Conservation (phyloP, 1,139 yeast genomes). For the Sugiyamaella paludigena region DNA sequence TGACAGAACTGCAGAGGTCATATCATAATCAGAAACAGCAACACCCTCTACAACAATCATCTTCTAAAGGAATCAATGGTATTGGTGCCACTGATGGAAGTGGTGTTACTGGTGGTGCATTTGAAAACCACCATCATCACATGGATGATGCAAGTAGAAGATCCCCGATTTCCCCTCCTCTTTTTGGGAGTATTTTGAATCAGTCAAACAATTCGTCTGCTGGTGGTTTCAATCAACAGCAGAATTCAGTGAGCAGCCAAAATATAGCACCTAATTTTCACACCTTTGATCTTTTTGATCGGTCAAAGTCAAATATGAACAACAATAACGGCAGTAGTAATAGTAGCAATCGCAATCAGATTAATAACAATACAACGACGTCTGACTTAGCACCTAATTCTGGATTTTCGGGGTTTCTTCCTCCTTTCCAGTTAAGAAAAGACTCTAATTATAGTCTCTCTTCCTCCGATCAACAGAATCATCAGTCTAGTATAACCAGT, state of each 20-base stretch:
- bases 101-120: neutral
- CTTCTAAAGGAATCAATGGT: neutral
- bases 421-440: constrained; percentile 13
- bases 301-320: neutral
- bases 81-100: neutral
- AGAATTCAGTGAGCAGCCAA: neutral
- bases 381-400: neutral
- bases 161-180: constrained; percentile 10
- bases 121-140: neutral
- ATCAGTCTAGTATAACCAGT: constrained; percentile 8
- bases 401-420: constrained; percentile 4
- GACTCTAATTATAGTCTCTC: constrained; percentile 7
- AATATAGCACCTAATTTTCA: neutral
- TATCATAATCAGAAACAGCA: constrained; percentile 15
- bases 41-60: neutral
- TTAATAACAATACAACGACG: neutral
- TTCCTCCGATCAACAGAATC: neutral
- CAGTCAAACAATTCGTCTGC: neutral
- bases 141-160: constrained; percentile 4
- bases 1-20: constrained; percentile 34
- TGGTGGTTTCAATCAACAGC: neutral
- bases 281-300: constrained; percentile 10
- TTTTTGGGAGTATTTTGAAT: constrained; percentile 5
- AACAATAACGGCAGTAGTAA: neutral
- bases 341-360: neutral